Percentiles rank a stretch among this genome's conserved stretches.
Evolutionary conservation across 306 rosid genomes (phyloP).

Genomic region (Medicago lupulina): DNA sequence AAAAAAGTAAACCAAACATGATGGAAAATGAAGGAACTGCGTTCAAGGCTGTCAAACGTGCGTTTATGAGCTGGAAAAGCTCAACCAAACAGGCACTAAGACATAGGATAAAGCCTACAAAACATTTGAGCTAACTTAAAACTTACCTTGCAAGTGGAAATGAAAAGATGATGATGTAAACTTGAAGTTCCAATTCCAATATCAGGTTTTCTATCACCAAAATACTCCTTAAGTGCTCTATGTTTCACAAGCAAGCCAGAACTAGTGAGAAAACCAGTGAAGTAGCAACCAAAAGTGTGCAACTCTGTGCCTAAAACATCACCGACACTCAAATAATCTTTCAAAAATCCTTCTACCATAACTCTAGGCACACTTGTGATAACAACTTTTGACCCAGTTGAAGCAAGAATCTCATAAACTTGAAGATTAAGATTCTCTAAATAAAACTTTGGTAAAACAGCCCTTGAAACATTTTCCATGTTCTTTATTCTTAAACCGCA

Average conservation of each 20-base stretch:
- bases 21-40: too few species aligned
- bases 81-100: background rate
- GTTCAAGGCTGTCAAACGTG: too few species aligned
- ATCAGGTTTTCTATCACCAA: constrained; percentile 76
- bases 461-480: constrained; percentile 64
- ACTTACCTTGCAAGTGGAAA: constrained; percentile 84
- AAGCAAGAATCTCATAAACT: constrained; percentile 62
- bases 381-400: constrained; percentile 59
- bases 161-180: constrained; percentile 66
- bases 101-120: background rate
- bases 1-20: too few species aligned
- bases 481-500: constrained; percentile 61
- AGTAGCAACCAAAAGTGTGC: constrained; percentile 58
- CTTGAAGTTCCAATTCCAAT: constrained; percentile 73
- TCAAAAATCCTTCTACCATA: constrained; percentile 78
- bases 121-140: constrained; percentile 1
- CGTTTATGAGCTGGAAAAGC: too few species aligned
- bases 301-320: constrained; percentile 79
- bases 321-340: constrained; percentile 67
- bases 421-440: constrained; percentile 70
- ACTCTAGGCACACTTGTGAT: constrained; percentile 81
- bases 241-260: constrained; percentile 74
- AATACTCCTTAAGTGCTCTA: constrained; percentile 65
- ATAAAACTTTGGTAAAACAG: constrained; percentile 86
- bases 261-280: constrained; percentile 63